phyloP scores from a whole-genome alignment of 768 basidiomycete species.

The Collybia nuda region DNA sequence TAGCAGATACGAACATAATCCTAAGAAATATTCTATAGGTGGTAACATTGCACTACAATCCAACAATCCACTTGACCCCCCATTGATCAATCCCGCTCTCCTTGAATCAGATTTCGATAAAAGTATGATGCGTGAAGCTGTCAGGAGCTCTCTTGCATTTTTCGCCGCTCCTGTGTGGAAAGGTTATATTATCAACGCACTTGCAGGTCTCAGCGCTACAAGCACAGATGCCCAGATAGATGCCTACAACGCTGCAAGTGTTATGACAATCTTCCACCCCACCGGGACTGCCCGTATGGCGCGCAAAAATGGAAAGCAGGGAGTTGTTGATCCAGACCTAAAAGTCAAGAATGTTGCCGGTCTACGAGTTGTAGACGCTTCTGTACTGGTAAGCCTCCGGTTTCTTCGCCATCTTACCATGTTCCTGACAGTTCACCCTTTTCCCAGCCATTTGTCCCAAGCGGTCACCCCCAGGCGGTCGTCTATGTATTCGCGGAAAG shows the following conservation, averaged over 20 bases:
- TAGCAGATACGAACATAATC: too few relatives aligned
- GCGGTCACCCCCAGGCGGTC: conserved; percentile 1
- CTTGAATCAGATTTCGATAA: conserved; percentile 15
- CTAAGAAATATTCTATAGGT: neutral
- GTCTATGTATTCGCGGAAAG: conserved; percentile 4
- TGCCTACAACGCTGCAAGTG: conserved; percentile 12
- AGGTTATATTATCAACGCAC: neutral
- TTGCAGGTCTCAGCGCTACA: conserved; percentile 5
- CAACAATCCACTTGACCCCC: conserved; percentile 5
- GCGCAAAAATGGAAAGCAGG: neutral
- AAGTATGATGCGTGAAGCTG: neutral
- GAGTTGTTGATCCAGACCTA: conserved; percentile 15
- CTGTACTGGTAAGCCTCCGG: conserved; percentile 13
- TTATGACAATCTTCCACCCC: conserved; percentile 20
- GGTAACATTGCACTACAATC: conserved; percentile 9
- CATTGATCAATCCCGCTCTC: conserved; percentile 22
- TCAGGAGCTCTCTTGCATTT: neutral
- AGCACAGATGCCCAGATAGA: conserved; percentile 21
- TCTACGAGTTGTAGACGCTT: conserved; percentile 30
- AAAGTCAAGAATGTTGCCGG: conserved; percentile 27
- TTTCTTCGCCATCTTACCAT: neutral
- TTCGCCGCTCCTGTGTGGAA: neutral
- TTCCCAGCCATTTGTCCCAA: conserved; percentile 2
- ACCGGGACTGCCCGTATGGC: conserved; percentile 23
- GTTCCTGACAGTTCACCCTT: too few relatives aligned